These are phyloP conservation scores for Fomes fomentarius DNA, from an alignment of 1,284 basidiomycete species.

Conservation along the genomic window DNA sequence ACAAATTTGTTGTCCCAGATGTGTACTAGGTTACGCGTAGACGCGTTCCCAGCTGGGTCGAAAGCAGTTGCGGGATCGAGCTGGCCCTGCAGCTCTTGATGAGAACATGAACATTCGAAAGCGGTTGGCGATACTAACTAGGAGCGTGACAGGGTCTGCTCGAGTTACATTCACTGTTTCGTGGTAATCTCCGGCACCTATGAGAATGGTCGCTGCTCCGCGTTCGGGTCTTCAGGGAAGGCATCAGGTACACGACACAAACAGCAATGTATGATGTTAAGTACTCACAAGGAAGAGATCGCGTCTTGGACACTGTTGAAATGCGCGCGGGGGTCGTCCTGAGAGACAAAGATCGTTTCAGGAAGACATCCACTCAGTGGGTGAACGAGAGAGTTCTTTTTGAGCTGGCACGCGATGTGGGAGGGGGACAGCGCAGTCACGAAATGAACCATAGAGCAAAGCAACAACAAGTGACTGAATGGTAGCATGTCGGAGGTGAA, in stretches of 20 bases:
- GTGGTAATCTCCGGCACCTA: conserved; percentile 63
- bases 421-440: conserved; percentile 51
- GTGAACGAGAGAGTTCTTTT: conserved; percentile 50
- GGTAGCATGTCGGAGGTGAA: too few relatives aligned
- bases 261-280: not conserved
- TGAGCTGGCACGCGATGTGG: conserved; percentile 52
- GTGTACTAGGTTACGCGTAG: conserved; percentile 53
- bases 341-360: conserved; percentile 62
- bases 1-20: conserved; percentile 54
- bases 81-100: conserved; percentile 47
- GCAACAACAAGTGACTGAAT: not conserved
- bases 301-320: conserved; percentile 58
- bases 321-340: conserved; percentile 45
- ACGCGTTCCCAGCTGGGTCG: conserved; percentile 37
- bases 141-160: conserved; percentile 54
- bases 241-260: not conserved
- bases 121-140: conserved; percentile 38
- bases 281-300: conserved; percentile 51
- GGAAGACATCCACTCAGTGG: conserved; percentile 54
- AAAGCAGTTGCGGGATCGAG: conserved; percentile 41
- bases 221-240: conserved; percentile 39
- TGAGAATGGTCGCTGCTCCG: conserved; percentile 51
- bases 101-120: not conserved
- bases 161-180: conserved; percentile 63
- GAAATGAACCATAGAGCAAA: too few relatives aligned